Conservation (phyloP, 139 green algal species). For the Micractinium conductrix region DNA sequence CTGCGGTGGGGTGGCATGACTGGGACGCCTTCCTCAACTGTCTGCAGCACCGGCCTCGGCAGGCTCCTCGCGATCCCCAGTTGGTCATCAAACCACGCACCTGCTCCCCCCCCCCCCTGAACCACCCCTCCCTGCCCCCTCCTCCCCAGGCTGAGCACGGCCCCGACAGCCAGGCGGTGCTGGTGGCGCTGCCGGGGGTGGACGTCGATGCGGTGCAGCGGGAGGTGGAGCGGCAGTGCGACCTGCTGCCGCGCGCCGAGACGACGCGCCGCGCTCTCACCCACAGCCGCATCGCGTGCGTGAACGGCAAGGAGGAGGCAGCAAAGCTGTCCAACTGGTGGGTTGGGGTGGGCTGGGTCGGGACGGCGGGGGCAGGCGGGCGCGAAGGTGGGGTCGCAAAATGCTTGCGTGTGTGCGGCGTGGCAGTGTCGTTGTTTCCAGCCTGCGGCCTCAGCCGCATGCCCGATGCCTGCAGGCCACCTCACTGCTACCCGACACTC, state of each 20-base stretch:
- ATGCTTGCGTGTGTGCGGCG: too few relatives aligned
- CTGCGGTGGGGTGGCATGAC: too few relatives aligned
- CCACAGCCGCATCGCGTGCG: constrained; percentile 87
- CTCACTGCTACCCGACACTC: neutral
- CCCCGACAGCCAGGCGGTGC: constrained; percentile 90
- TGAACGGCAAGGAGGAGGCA: constrained; percentile 72
- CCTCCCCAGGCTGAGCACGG: constrained; percentile 91
- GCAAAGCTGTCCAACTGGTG: constrained; percentile 84
- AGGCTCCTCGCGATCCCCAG: neutral
- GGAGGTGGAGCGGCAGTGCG: constrained; percentile 86
- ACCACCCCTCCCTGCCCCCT: neutral
- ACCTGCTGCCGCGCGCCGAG: constrained; percentile 85
- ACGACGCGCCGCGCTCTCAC: constrained; percentile 86
- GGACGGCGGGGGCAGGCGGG: too few relatives aligned
- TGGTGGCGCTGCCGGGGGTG: constrained; percentile 90
- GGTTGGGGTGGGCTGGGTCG: neutral
- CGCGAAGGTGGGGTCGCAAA: too few relatives aligned
- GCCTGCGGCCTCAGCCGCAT: too few relatives aligned
- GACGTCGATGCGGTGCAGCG: constrained; percentile 81
- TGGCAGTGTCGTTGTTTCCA: too few relatives aligned
- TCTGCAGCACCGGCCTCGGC: too few relatives aligned
- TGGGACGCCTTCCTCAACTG: too few relatives aligned
- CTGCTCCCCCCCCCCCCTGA: too few relatives aligned
- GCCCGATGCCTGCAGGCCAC: too few relatives aligned
- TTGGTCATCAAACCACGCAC: neutral